Conservation (phyloP, 345 rosid species). For the Rhizophora apiculata region DNA sequence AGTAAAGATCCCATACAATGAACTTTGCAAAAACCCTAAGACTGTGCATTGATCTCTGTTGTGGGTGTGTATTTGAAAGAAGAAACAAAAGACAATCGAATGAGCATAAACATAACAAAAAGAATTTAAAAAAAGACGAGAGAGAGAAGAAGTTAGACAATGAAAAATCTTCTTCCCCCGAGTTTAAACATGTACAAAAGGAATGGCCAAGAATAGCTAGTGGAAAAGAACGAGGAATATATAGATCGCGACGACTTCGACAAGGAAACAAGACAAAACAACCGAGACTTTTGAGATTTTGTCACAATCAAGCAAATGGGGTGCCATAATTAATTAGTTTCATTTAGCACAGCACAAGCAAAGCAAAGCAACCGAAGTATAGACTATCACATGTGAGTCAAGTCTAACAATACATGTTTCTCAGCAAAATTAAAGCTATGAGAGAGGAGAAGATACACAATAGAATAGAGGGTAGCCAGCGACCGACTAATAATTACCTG, state of each 20-base stretch:
- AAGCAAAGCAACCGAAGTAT: neutral
- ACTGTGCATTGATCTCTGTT: neutral
- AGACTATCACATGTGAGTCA: neutral
- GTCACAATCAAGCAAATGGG: neutral
- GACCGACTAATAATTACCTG: conserved; percentile 8
- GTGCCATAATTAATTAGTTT: too few species aligned
- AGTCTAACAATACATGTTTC: neutral
- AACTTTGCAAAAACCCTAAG: conserved; percentile 42
- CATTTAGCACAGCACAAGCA: neutral
- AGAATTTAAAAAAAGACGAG: too few species aligned
- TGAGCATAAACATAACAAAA: neutral
- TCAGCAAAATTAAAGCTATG: neutral
- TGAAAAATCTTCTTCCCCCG: too few species aligned
- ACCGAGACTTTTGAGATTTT: neutral
- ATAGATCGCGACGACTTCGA: conserved; percentile 9
- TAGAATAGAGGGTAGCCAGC: neutral
- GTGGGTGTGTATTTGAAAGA: neutral
- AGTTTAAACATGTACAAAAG: neutral
- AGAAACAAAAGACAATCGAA: neutral
- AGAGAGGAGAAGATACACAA: neutral
- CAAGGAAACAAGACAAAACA: neutral
- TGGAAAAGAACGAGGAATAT: neutral
- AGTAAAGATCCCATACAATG: conserved; percentile 44
- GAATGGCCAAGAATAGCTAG: neutral
- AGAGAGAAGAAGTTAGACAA: too few species aligned